phyloP scores from a whole-genome alignment of 495 filamentous ascomycete species.

The Penicillium ochrochloron region DNA sequence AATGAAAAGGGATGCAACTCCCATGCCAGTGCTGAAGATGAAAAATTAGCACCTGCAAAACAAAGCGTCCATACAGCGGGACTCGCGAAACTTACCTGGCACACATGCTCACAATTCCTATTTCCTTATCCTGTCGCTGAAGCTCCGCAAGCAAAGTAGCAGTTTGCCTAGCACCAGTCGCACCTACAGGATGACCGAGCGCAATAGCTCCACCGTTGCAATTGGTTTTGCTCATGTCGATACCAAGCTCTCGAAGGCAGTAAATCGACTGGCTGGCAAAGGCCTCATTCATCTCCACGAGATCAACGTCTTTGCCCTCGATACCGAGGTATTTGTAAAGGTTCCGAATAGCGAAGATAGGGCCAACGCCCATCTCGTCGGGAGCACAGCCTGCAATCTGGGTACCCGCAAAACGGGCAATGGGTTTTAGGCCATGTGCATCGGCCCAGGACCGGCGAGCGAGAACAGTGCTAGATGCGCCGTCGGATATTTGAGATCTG shows the following conservation, averaged over 20 bases:
- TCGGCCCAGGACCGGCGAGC: slow-evolving; percentile 82
- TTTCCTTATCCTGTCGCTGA: slow-evolving; percentile 69
- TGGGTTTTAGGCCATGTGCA: slow-evolving; percentile 76
- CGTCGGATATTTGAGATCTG: slow-evolving; percentile 47
- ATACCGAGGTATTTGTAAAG: slow-evolving; percentile 72
- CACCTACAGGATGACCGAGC: slow-evolving; percentile 74
- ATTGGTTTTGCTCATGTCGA: slow-evolving; percentile 82
- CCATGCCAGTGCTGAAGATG: slow-evolving; percentile 70
- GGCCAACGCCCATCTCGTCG: slow-evolving; percentile 90
- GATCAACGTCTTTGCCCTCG: slow-evolving; percentile 71
- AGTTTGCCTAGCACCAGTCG: slow-evolving; percentile 73
- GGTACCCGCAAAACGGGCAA: slow-evolving; percentile 84
- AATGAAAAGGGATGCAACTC: slow-evolving; percentile 75
- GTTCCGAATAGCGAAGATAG: slow-evolving; percentile 83
- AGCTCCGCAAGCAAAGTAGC: slow-evolving; percentile 74
- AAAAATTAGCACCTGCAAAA: background rate
- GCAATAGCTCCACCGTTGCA: slow-evolving; percentile 77
- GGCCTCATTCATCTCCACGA: slow-evolving; percentile 90
- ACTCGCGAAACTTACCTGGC: slow-evolving; percentile 41
- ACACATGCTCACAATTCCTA: slow-evolving; percentile 78
- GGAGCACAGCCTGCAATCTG: slow-evolving; percentile 81
- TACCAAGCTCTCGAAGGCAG: slow-evolving; percentile 69
- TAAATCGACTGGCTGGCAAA: slow-evolving; percentile 91
- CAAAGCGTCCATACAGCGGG: background rate
- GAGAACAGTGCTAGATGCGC: slow-evolving; percentile 76